These are phyloP conservation scores for Fusarium metavorans DNA, from an alignment of 2,329 filamentous ascomycete species.

Conservation along the genomic window DNA sequence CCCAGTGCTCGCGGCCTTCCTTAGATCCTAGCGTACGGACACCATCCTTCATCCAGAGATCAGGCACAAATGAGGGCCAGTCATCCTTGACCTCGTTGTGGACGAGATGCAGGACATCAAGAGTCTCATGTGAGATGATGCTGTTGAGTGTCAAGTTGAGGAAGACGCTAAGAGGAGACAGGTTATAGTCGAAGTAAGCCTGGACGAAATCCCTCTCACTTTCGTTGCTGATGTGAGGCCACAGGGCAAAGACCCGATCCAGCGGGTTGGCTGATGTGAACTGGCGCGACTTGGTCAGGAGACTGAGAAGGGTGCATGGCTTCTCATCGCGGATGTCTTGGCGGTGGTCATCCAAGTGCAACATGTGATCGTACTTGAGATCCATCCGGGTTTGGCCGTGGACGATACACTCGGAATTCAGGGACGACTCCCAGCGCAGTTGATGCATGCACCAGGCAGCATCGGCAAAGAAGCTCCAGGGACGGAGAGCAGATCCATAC, in stretches of 20 bases:
- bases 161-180: conserved; percentile 7
- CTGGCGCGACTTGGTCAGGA: conserved; percentile 11
- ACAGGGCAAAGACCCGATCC: conserved; percentile 11
- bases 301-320: conserved; percentile 6
- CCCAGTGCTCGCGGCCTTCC: conserved; percentile 13
- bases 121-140: conserved; percentile 5
- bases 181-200: conserved; percentile 13
- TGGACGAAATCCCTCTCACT: conserved; percentile 4
- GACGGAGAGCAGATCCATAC: conserved; percentile 7
- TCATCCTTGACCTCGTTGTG: conserved; percentile 12
- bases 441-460: conserved; percentile 15
- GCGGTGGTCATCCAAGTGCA: conserved; percentile 10
- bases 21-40: conserved; percentile 8
- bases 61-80: conserved; percentile 12
- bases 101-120: conserved; percentile 6
- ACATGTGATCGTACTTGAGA: conserved; percentile 15
- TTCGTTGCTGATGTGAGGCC: conserved; percentile 8
- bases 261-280: conserved; percentile 12
- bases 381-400: conserved; percentile 13
- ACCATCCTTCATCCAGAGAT: conserved; percentile 14
- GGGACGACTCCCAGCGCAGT: conserved; percentile 12
- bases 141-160: conserved; percentile 17
- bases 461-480: conserved; percentile 15
- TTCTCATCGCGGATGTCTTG: neutral
- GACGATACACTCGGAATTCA: conserved; percentile 11